Evolutionary conservation across 345 rosid genomes (phyloP), one percentile per base, ranked within the genome.

Genomic region (Populus deltoides): DNA sequence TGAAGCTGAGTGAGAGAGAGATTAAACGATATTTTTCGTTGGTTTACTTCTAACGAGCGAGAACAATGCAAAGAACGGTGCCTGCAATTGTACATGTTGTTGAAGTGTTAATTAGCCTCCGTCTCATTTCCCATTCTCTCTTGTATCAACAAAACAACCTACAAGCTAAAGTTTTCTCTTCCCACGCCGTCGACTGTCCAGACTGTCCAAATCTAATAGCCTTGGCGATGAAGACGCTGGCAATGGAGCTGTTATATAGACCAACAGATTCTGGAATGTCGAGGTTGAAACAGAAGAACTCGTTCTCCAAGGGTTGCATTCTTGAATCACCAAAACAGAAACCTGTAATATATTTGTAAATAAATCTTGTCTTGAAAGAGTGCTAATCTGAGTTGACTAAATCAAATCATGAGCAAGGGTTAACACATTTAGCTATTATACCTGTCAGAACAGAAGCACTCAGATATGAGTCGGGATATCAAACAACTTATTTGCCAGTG

Each of bases 391-490:
- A 29, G 57, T 51, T 18, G 49, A 80, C 25, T 55, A 53, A 20
- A 78, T 36, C 24, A 49, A 27, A 22, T 24, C 13, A 62, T 22
- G 13, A 55, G 49, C 33, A 76, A 49, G 29, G 71, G 38, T 39
- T 41, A 68, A 41, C 4, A 16, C 75, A 72, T 39, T 15, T 55
- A 43, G 31, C 61, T 12, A 73, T 78, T 12, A 75, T 79, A 95
- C 99, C 95, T 79, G 98, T 86, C 80, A 97, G 83, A 81, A 92
- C 91, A 76, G 97, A 91, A 96, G 86, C 79, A 92, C 97, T 97
- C 98, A 94, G 67, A 92, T 90, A 88, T 97, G 99, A 79, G 98
- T 92, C 12, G 99, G 97, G 72, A 97, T 81, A 85, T 94, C 98
- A 73, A 80, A 87, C 75, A 94, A 95, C 82, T 94, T 94, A 87